phyloP scores from a whole-genome alignment of 805 yeast genomes.

The Ascoidea tarda region DNA sequence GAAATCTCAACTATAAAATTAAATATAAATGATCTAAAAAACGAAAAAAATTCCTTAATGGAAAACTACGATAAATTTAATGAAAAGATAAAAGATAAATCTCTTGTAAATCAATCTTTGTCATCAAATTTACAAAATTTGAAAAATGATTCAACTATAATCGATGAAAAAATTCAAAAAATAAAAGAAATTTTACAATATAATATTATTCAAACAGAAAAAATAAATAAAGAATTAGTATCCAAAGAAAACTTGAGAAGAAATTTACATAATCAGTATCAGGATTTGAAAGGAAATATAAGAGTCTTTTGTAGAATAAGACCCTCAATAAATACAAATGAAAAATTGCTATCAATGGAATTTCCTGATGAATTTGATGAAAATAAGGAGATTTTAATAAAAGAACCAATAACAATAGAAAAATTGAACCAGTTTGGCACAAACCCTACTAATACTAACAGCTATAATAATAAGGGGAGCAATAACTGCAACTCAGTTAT shows the following conservation, averaged over 20 bases:
- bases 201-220: slow-evolving; percentile 13
- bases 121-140: background rate
- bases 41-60: too few relatives aligned
- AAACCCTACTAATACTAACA: slow-evolving; percentile 4
- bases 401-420: background rate
- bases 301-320: slow-evolving; percentile 81
- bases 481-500: slow-evolving; percentile 2
- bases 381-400: slow-evolving; percentile 7
- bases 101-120: background rate
- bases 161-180: background rate
- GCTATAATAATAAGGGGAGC: slow-evolving; percentile 4
- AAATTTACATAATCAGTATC: slow-evolving; percentile 54
- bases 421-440: slow-evolving; percentile 12
- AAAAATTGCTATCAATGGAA: slow-evolving; percentile 1
- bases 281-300: slow-evolving; percentile 83
- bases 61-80: background rate
- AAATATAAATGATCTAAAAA: too few relatives aligned
- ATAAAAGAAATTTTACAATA: too few relatives aligned
- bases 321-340: slow-evolving; percentile 29
- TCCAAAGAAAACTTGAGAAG: slow-evolving; percentile 46
- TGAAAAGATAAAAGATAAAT: too few relatives aligned
- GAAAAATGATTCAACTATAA: background rate
- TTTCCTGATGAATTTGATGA: slow-evolving; percentile 17
- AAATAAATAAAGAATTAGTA: slow-evolving; percentile 23
- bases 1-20: too few relatives aligned